phyloP scores from a whole-genome alignment of 1,284 basidiomycete species.

The Fomitiporia mediterranea region DNA sequence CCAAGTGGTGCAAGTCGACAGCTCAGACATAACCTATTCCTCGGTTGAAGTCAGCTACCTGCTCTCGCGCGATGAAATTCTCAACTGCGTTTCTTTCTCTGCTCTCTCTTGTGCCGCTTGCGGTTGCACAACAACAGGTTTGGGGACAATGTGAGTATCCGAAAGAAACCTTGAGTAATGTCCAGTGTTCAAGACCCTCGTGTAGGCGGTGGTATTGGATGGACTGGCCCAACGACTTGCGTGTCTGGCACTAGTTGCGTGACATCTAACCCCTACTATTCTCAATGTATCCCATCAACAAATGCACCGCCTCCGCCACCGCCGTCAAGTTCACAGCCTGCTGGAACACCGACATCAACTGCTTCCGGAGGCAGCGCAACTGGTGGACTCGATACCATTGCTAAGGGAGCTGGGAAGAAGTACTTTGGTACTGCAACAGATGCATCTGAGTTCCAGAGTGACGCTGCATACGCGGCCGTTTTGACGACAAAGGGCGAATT shows the following conservation, averaged over 20 bases:
- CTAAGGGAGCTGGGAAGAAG: conserved; percentile 25
- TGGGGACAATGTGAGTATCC: conserved; percentile 33
- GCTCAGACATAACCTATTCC: neutral
- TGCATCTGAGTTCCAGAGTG: conserved; percentile 22
- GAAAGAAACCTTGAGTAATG: neutral
- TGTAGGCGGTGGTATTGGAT: conserved; percentile 33
- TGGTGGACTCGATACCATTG: conserved; percentile 20
- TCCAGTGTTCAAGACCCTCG: neutral
- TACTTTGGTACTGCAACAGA: conserved; percentile 28
- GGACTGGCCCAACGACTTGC: conserved; percentile 34
- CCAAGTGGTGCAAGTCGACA: neutral
- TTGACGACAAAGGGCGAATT: conserved; percentile 29
- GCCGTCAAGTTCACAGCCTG: neutral
- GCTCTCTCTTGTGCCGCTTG: conserved; percentile 28
- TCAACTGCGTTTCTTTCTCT: conserved; percentile 28
- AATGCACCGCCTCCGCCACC: conserved; percentile 1
- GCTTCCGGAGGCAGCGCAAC: conserved; percentile 8
- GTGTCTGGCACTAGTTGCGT: conserved; percentile 30
- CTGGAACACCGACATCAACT: conserved; percentile 11
- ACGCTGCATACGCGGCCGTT: conserved; percentile 24
- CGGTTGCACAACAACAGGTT: conserved; percentile 29
- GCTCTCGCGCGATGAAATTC: conserved; percentile 28
- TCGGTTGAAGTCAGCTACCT: neutral
- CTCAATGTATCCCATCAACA: conserved; percentile 30
- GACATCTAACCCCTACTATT: conserved; percentile 30